Conservation (phyloP, 1,284 basidiomycete genomes). For the Leccinum subrobustum region DNA sequence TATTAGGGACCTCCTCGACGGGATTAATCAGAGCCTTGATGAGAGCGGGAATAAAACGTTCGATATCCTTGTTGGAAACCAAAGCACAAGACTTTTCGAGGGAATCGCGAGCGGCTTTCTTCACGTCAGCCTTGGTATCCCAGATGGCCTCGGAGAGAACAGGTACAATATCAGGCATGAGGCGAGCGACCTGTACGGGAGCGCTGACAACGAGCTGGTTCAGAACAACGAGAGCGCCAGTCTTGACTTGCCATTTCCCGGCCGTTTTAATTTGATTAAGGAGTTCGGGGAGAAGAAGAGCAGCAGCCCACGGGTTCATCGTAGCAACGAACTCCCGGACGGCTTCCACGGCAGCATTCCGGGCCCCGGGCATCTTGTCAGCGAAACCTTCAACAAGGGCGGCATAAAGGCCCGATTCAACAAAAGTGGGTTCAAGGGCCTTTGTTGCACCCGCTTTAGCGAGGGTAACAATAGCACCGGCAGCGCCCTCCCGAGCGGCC, state of each 20-base stretch:
- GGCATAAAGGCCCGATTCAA: constrained; percentile 82
- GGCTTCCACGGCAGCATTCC: constrained; percentile 84
- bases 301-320: constrained; percentile 91
- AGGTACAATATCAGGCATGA: constrained; percentile 96
- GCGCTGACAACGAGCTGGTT: constrained; percentile 89
- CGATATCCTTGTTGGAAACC: constrained; percentile 99
- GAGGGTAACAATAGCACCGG: constrained; percentile 68
- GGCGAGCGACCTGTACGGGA: constrained; percentile 82
- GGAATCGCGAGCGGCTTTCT: constrained; percentile 96
- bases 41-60: constrained; percentile 96
- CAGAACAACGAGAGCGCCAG: constrained; percentile 81
- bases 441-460: constrained; percentile 78
- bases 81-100: constrained; percentile 92
- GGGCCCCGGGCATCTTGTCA: constrained; percentile 88
- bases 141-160: constrained; percentile 95
- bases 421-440: constrained; percentile 88
- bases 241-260: constrained; percentile 99
- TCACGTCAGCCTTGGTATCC: constrained; percentile 99
- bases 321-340: constrained; percentile 77
- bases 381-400: constrained; percentile 90
- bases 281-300: constrained; percentile 85
- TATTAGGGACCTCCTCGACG: constrained; percentile 98
- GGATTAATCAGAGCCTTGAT: constrained; percentile 98
- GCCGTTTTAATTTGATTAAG: constrained; percentile 95
- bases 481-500: constrained; percentile 81